A percentile compares a stretch with the other conserved stretches of the same genome.
These are phyloP conservation scores for Clavariopsis aquatica DNA, from an alignment of 495 filamentous ascomycete species.

Conservation along the genomic window DNA sequence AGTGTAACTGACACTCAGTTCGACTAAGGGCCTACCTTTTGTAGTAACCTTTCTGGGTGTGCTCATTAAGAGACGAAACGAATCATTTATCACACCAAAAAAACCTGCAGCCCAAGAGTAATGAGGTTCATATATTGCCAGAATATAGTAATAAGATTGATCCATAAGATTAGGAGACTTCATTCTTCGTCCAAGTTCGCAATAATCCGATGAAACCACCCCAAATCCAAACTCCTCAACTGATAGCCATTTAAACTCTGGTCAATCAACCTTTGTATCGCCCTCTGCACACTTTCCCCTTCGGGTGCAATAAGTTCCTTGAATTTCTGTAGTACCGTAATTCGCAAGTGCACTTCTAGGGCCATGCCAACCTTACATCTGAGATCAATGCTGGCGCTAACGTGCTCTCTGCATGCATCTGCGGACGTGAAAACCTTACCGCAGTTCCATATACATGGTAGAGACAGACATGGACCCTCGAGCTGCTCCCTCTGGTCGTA, in stretches of 20 bases:
- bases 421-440: neutral
- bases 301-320: neutral
- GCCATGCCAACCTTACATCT: neutral
- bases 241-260: neutral
- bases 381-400: neutral
- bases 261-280: constrained; percentile 4
- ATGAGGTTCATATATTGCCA: no score
- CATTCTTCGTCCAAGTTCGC: neutral
- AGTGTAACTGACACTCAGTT: no score
- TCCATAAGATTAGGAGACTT: no score
- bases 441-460: constrained; percentile 8
- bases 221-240: neutral
- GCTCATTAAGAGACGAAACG: no score
- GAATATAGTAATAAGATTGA: no score
- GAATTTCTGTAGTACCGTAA: neutral
- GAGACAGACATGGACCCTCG: neutral
- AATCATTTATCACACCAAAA: no score
- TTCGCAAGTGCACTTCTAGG: neutral
- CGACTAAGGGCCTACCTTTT: no score
- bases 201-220: neutral
- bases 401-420: neutral
- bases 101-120: no score
- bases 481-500: neutral
- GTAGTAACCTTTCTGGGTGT: no score
- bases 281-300: neutral